Evolutionary conservation across 1,139 yeast species (phyloP).

Genomic region (Pichia sp.): DNA sequence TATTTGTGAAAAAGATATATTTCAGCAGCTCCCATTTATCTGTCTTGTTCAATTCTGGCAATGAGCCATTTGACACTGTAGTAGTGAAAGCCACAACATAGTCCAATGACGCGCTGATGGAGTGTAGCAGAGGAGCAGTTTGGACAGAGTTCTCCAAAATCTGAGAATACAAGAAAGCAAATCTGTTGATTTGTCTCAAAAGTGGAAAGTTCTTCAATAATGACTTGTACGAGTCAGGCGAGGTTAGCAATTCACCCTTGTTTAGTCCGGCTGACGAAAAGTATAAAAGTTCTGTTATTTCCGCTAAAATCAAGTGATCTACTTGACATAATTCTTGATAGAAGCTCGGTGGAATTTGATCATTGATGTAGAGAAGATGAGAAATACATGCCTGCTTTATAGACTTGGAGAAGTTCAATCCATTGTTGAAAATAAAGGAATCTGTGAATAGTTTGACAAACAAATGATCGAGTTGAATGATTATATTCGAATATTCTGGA

Average conservation of each 20-base stretch:
- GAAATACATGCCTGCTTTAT: conserved; percentile 10
- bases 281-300: conserved; percentile 19
- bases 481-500: conserved; percentile 18
- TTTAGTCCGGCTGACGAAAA: conserved; percentile 24
- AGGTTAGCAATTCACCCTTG: conserved; percentile 11
- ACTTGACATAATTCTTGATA: conserved; percentile 12
- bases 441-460: conserved; percentile 12
- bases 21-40: conserved; percentile 18
- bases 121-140: neutral
- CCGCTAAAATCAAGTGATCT: conserved; percentile 13
- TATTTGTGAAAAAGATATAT: conserved; percentile 17
- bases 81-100: conserved; percentile 2
- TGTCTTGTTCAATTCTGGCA: neutral
- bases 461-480: conserved; percentile 15
- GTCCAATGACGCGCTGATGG: conserved; percentile 2
- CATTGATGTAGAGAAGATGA: conserved; percentile 14
- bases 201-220: conserved; percentile 29
- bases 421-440: conserved; percentile 2
- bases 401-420: conserved; percentile 2
- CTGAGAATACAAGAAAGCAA: conserved; percentile 32
- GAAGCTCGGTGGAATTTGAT: conserved; percentile 14
- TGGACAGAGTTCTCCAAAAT: neutral
- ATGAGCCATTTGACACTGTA: conserved; percentile 2
- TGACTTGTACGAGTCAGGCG: conserved; percentile 1
- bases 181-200: conserved; percentile 40